Base-by-base conservation (phyloP, 129 eudicot genomes). In the Flaveria brownii region DNA sequence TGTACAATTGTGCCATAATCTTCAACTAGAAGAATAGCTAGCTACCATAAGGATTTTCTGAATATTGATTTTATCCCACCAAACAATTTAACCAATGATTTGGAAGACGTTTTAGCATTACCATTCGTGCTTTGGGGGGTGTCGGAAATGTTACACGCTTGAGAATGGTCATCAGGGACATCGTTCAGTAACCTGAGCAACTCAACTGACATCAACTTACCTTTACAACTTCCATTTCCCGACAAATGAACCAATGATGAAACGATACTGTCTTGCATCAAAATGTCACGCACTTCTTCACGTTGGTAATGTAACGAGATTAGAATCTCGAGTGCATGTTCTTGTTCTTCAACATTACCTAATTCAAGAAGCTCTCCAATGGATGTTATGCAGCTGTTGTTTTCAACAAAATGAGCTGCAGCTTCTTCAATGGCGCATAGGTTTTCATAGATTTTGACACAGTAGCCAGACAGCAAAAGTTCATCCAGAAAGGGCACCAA, bases 311-410 rank as follows among this genome's bases (percentile, higher is more conserved):
- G 71, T 68, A 82, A 72, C 9, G 55, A 56, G 22, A 66, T 47
- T 6, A 82, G 49, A 43, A 82, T 63, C 59, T 82, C 79, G n/a
- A 82, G 57, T 3, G 75, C 74, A 5, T 77, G 10, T 9, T 77
- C 79, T 77, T 77, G 82, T 72, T 82, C 85, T 77, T 82, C 85
- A 33, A 77, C 82, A 9, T 55, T 72, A 18, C 71, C 81, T 3
- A 77, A 39, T 66, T 82, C 85, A 13, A 82, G 68, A 43, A 77
- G 82, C 82, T 82, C 85, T 68, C 71, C 85, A 8, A 82, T 82
- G 26, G 85, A 82, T 22, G 18, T 11, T 13, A 82, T 65, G 54
- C 85, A 82, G 4, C 63, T 65, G 26, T 72, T 71, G 28, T 56
- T 63, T 28, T 63, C 69, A 30, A 63, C 63, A 72, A 82, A 71